Percentiles rank a stretch among this genome's conserved stretches.
phyloP scores from a whole-genome alignment of 1,139 yeast species.

The Yarrowia galli region DNA sequence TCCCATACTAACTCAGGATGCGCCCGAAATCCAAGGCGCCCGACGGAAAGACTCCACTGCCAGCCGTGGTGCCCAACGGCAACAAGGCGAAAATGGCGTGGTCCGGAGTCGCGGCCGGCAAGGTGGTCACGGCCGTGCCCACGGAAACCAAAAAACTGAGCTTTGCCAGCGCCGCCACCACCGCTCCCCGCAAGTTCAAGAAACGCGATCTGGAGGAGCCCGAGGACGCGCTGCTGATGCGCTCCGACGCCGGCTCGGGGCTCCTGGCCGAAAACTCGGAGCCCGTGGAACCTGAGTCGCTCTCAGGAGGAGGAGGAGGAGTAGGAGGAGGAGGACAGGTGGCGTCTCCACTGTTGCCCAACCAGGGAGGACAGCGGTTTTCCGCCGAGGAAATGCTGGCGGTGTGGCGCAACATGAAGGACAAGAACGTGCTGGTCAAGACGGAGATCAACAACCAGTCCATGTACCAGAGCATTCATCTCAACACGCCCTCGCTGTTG shows the following conservation, averaged over 20 bases:
- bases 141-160: conserved; percentile 30
- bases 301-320: too few species aligned
- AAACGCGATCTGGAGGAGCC: conserved; percentile 29
- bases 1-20: conserved; percentile 26
- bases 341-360: conserved; percentile 39
- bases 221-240: conserved; percentile 3
- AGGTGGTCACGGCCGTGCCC: conserved; percentile 20
- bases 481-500: conserved; percentile 35
- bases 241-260: conserved; percentile 6
- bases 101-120: conserved; percentile 40
- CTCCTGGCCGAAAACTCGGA: conserved; percentile 22
- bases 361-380: conserved; percentile 51
- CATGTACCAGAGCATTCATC: conserved; percentile 39
- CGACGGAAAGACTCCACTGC: conserved; percentile 33
- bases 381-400: conserved; percentile 62
- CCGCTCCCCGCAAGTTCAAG: conserved; percentile 26
- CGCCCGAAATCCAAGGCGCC: conserved; percentile 38
- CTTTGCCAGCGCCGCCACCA: conserved; percentile 32
- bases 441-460: conserved; percentile 29
- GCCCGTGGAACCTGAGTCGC: neutral
- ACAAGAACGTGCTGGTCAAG: conserved; percentile 42
- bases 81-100: conserved; percentile 38
- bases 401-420: conserved; percentile 60
- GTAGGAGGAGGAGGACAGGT: neutral
- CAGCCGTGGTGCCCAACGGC: conserved; percentile 34